Percentiles rank a stretch among this genome's conserved stretches.
Evolutionary conservation across 805 yeast genomes (phyloP).

Genomic region (Metschnikowia kofuensis): DNA sequence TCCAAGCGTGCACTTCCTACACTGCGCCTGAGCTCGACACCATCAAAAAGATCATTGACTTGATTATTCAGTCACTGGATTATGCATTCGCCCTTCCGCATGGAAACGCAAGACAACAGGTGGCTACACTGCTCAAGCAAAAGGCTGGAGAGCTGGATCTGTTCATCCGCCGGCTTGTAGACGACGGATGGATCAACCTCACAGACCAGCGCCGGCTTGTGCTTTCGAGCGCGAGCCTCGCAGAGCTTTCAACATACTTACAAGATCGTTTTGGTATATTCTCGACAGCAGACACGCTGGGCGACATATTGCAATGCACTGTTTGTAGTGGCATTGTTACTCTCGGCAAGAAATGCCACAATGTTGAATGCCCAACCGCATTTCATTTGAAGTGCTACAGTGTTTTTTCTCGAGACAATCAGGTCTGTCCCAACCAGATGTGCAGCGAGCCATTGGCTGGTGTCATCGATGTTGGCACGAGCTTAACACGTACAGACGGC

Average conservation of each 20-base stretch:
- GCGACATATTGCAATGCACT: conserved; percentile 42
- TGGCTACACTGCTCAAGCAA: conserved; percentile 24
- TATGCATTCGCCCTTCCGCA: conserved; percentile 34
- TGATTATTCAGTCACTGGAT: conserved; percentile 38
- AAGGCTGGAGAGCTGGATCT: conserved; percentile 35
- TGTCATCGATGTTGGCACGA: conserved; percentile 6
- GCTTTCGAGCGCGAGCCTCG: conserved; percentile 40
- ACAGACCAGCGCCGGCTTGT: conserved; percentile 30
- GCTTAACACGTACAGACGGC: background rate
- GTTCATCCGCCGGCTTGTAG: conserved; percentile 39
- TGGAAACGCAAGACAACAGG: conserved; percentile 33
- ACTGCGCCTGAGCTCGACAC: conserved; percentile 39
- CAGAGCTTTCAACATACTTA: conserved; percentile 48
- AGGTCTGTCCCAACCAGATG: conserved; percentile 11
- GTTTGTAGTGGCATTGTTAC: conserved; percentile 56
- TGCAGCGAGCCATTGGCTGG: conserved; percentile 7
- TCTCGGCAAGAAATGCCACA: conserved; percentile 36
- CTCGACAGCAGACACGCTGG: conserved; percentile 21
- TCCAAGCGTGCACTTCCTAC: conserved; percentile 37
- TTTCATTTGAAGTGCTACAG: conserved; percentile 51
- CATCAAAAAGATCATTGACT: conserved; percentile 46
- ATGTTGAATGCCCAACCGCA: conserved; percentile 30
- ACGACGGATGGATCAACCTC: conserved; percentile 53
- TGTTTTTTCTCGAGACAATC: conserved; percentile 34
- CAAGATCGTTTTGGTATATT: conserved; percentile 40